Base-by-base conservation (phyloP, 352 stramenopile species). In the Pythium dissimile region DNA sequence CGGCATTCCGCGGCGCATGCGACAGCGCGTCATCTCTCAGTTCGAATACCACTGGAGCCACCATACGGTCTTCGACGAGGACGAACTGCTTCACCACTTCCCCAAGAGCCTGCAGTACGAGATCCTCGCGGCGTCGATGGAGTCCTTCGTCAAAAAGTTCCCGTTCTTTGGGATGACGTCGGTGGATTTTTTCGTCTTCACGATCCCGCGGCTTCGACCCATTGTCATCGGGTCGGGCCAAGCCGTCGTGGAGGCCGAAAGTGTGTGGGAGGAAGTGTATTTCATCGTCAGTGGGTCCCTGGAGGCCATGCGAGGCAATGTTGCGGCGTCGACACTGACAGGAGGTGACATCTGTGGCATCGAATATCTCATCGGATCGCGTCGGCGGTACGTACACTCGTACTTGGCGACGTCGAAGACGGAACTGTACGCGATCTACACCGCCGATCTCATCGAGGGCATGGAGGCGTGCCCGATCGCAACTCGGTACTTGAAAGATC, bases 1-100 rank as follows among this genome's bases (percentile, higher is more conserved):
- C 13, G 55, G 69, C 21, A 88, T 93, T 39, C 84, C 80, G 2
- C 64, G 80, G 2, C 69, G 77, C 26, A 60, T 92, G 9, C 72
- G 82, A 11, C 79, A 88, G 42, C 75, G 80, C 9, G 67, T 92
- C 24, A 77, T 92, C 23, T 89, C 78, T 37, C 80, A 93, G 51
- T 90, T 90, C 51, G 81, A 93, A 61, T 92, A 84, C 59, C 80
- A 89, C 55, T 92, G 82, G 77, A 84, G 72, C 21, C 69, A 70
- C 28, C 73, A 81, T 27, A 88, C 81, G 0, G 74, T 90, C 10
- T 93, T 92, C 62, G 80, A 89, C 30, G 84, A 93, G 66, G 69
- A 88, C 8, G 57, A 64, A 15, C 49, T 93, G 37, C 72, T 93
- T 1, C 39, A 73, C 11, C 68, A 87, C 16, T 91, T 93, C 27